Percentiles rank a stretch among this genome's conserved stretches.
Evolutionary conservation across 441 rosid species (phyloP).

Genomic region (Metrosideros polymorpha): DNA sequence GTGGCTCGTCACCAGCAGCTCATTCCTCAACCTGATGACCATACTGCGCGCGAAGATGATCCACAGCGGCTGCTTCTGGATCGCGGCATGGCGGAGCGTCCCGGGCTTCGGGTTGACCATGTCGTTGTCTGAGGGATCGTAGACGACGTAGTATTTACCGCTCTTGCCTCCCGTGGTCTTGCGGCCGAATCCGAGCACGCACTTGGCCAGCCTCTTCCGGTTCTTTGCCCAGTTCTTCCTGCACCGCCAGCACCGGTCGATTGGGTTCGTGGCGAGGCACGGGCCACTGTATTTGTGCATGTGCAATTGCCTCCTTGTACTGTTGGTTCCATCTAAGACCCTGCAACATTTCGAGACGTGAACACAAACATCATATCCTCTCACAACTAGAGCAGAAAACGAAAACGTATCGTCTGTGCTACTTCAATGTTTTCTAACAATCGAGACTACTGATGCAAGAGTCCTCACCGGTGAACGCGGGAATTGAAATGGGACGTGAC

Average conservation of each 20-base stretch:
- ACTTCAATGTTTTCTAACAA: not conserved
- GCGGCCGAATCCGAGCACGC: conserved; percentile 45
- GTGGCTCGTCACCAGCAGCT: conserved; percentile 27
- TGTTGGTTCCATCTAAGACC: not conserved
- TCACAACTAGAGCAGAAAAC: not conserved
- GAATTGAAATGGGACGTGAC: conserved; percentile 25
- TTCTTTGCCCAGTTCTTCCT: conserved; percentile 23
- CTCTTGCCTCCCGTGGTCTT: conserved; percentile 31
- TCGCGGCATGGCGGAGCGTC: conserved; percentile 45
- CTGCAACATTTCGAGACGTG: not conserved
- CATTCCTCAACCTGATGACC: conserved; percentile 35
- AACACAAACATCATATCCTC: not conserved
- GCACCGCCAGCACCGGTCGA: conserved; percentile 59
- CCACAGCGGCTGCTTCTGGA: conserved; percentile 46
- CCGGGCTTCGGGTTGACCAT: conserved; percentile 31
- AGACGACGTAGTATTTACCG: conserved; percentile 35
- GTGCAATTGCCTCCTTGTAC: conserved; percentile 21
- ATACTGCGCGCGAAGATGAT: conserved; percentile 38
- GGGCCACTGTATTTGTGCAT: conserved; percentile 11
- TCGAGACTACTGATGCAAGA: not conserved
- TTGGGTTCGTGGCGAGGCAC: conserved; percentile 50
- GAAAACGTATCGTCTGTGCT: not conserved
- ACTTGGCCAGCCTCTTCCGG: conserved; percentile 27
- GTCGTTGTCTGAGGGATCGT: conserved; percentile 25
- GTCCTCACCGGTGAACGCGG: conserved; percentile 14